A percentile compares a stretch with the other conserved stretches of the same genome.
phyloP scores from a whole-genome alignment of 257 asterid genomes.

The Asclepias syriaca region DNA sequence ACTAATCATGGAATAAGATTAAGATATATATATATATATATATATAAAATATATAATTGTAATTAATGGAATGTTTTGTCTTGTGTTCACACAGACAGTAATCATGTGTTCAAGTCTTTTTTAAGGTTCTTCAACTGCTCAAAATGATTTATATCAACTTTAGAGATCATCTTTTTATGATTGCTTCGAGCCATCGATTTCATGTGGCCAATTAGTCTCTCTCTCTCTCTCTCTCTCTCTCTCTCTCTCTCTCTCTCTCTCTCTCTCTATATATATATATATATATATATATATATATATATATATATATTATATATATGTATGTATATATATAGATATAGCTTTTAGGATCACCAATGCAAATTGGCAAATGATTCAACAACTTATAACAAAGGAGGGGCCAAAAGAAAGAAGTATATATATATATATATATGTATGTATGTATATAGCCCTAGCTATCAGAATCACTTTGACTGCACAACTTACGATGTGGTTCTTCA shows the following conservation, averaged over 20 bases:
- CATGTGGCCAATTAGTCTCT: not conserved
- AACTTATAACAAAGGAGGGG: conserved; percentile 4
- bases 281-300: too few species aligned
- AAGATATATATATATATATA: too few species aligned
- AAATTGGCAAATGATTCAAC: not conserved
- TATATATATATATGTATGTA: too few species aligned
- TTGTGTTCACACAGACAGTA: not conserved
- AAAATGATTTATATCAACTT: conserved; percentile 3
- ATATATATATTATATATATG: too few species aligned
- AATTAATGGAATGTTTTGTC: not conserved
- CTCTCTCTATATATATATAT: too few species aligned
- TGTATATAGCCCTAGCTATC: conserved; percentile 11
- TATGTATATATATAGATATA: too few species aligned
- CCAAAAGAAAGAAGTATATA: not conserved
- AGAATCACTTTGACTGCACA: conserved; percentile 42
- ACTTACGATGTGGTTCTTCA: conserved; percentile 24
- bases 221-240: too few species aligned
- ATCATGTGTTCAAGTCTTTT: not conserved
- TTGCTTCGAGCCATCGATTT: conserved; percentile 3
- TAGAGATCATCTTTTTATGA: conserved; percentile 4
- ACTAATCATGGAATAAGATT: too few species aligned
- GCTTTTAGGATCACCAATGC: conserved; percentile 5
- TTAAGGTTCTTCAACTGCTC: not conserved
- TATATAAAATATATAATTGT: too few species aligned
- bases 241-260: too few species aligned